Evolutionary conservation across 1,139 yeast genomes (phyloP).

Genomic region (Blastobotrys proliferans): DNA sequence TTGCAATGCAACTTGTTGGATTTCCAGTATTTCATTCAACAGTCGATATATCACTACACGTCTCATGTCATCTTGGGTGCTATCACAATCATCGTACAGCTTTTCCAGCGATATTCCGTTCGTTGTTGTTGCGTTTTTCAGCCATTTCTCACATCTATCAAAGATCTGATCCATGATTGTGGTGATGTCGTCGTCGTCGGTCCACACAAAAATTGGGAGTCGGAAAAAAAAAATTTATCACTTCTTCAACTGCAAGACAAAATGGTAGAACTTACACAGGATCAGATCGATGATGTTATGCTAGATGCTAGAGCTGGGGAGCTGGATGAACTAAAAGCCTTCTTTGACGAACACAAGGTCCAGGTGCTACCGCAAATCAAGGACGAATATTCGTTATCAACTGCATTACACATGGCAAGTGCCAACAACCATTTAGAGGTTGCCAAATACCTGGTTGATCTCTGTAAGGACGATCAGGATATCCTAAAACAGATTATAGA

Average conservation of each 20-base stretch:
- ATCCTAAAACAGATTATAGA: constrained; percentile 45
- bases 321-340: constrained; percentile 62
- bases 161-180: constrained; percentile 15
- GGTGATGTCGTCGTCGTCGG: constrained; percentile 7
- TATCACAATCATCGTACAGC: constrained; percentile 4
- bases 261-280: constrained; percentile 37
- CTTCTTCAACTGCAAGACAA: background rate
- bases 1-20: constrained; percentile 9
- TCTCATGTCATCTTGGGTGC: constrained; percentile 2
- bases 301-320: constrained; percentile 88
- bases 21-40: constrained; percentile 5
- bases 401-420: constrained; percentile 90
- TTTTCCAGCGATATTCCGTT: constrained; percentile 4
- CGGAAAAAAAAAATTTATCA: constrained; percentile 2
- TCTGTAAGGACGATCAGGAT: constrained; percentile 33
- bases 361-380: constrained; percentile 39
- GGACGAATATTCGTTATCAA: constrained; percentile 62
- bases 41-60: constrained; percentile 8
- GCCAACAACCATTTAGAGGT: constrained; percentile 87
- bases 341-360: constrained; percentile 40
- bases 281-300: constrained; percentile 76
- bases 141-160: constrained; percentile 21
- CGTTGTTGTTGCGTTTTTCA: constrained; percentile 9
- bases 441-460: constrained; percentile 54
- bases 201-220: too few species aligned